phyloP scores from a whole-genome alignment of 768 basidiomycete species.

The Mycena rosella region DNA sequence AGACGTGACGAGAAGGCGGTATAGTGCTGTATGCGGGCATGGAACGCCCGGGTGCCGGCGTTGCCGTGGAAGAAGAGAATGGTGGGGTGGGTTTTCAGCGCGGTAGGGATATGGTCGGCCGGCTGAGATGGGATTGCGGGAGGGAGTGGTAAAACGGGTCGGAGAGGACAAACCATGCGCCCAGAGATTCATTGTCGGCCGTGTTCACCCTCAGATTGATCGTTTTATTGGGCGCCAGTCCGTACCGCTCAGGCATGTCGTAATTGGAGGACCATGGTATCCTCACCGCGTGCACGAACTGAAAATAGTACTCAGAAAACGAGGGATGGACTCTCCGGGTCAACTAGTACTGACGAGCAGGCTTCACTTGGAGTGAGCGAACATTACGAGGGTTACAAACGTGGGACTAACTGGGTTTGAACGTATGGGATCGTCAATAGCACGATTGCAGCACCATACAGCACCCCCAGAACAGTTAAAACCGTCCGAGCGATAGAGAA shows the following conservation, averaged over 20 bases:
- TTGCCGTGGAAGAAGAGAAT: background rate
- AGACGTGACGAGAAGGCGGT: background rate
- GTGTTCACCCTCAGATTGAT: background rate
- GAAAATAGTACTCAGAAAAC: background rate
- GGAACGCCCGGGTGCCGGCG: background rate
- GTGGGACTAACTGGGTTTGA: conserved; percentile 74
- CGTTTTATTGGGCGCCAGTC: conserved; percentile 74
- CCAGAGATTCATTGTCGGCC: background rate
- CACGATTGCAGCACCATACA: conserved; percentile 67
- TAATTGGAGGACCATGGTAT: conserved; percentile 75
- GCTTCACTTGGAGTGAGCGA: conserved; percentile 15
- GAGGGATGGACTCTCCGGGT: background rate
- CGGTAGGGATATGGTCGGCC: conserved; percentile 37
- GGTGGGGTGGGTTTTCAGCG: background rate
- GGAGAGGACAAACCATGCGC: background rate
- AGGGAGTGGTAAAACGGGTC: background rate
- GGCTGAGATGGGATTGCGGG: conserved; percentile 22
- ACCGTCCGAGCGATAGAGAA: conserved; percentile 45
- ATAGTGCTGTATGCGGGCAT: background rate
- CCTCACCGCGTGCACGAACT: conserved; percentile 68
- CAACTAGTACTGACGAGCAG: conserved; percentile 21
- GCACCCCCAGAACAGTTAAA: conserved; percentile 57
- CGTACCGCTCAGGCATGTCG: conserved; percentile 79
- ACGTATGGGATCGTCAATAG: conserved; percentile 72
- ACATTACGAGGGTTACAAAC: conserved; percentile 2